These are phyloP conservation scores for Fusarium avenaceum DNA, from an alignment of 2,329 filamentous ascomycete species.

Conservation along the genomic window DNA sequence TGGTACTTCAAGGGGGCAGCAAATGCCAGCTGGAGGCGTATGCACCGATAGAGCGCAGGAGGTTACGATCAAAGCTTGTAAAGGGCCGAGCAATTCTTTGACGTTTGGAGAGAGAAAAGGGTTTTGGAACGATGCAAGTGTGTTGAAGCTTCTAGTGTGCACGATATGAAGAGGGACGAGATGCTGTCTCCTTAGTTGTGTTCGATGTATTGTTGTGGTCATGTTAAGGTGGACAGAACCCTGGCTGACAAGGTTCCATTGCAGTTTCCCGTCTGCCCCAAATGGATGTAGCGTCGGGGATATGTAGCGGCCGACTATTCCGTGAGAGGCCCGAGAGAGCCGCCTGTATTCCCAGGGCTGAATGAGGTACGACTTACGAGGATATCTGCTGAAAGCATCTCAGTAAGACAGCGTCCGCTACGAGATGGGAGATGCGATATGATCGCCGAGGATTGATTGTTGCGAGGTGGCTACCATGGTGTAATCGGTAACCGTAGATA, in stretches of 20 bases:
- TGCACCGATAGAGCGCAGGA: conserved; percentile 17
- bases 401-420: conserved; percentile 18
- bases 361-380: conserved; percentile 13
- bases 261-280: conserved; percentile 20
- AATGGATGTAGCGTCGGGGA: conserved; percentile 31
- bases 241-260: conserved; percentile 31
- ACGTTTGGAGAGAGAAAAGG: not conserved
- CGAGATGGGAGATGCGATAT: conserved; percentile 16
- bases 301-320: conserved; percentile 33
- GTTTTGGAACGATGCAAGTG: conserved; percentile 1
- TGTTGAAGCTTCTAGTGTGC: conserved; percentile 1
- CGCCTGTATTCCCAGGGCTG: conserved; percentile 41
- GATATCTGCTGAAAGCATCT: conserved; percentile 20
- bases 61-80: conserved; percentile 22
- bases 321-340: conserved; percentile 31
- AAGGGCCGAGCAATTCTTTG: conserved; percentile 7
- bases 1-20: conserved; percentile 41
- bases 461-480: not conserved
- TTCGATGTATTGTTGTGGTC: conserved; percentile 1
- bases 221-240: conserved; percentile 6
- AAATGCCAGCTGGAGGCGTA: conserved; percentile 43
- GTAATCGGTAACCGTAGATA: too few relatives aligned
- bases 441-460: conserved; percentile 7
- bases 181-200: not conserved
- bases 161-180: not conserved